Evolutionary conservation across 2,329 filamentous ascomycete species (phyloP).

Genomic region (Biscogniauxia marginata): DNA sequence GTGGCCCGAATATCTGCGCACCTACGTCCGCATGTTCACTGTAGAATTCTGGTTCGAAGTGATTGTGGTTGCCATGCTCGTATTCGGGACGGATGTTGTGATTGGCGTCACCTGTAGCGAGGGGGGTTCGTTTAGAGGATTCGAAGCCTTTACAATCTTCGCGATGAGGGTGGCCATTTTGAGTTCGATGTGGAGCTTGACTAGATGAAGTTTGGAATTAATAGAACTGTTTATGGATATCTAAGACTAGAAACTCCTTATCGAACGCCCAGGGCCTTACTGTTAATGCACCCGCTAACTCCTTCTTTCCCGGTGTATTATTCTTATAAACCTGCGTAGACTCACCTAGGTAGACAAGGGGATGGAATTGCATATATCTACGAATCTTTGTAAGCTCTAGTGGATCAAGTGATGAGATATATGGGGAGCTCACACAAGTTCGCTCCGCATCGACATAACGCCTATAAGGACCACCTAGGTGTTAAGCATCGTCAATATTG

Average conservation of each 20-base stretch:
- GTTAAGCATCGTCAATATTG: not conserved
- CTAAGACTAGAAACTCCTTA: too few relatives aligned
- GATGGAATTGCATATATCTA: not conserved
- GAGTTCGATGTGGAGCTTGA: not conserved
- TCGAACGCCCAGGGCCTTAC: too few relatives aligned
- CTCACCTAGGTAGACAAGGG: not conserved
- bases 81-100: not conserved
- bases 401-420: not conserved
- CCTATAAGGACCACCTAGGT: conserved; percentile 29
- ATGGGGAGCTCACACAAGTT: not conserved
- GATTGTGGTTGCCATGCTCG: not conserved
- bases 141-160: not conserved
- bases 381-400: not conserved
- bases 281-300: too few relatives aligned
- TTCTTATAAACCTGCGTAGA: not conserved
- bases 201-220: not conserved
- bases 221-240: too few relatives aligned
- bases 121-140: not conserved
- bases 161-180: not conserved
- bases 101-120: not conserved
- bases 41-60: not conserved
- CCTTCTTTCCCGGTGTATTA: too few relatives aligned
- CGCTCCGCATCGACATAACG: conserved; percentile 31
- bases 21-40: not conserved
- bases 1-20: not conserved